Evolutionary conservation across 805 yeast genomes (phyloP).

Genomic region (Wickerhamiella occidentalis): DNA sequence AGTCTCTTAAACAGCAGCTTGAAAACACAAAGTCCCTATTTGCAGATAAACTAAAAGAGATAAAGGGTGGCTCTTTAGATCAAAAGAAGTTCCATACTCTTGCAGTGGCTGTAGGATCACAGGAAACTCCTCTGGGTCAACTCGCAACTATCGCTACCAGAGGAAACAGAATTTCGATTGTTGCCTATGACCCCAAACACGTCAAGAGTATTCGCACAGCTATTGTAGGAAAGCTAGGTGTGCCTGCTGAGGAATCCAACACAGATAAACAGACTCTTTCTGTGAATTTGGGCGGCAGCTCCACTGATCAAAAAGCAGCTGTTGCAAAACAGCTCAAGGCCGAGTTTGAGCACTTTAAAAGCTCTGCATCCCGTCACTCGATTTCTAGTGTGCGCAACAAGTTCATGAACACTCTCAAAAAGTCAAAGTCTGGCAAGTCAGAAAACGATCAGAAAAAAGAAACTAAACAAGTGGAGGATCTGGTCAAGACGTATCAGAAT

Average conservation of each 20-base stretch:
- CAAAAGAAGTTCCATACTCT: slow-evolving; percentile 54
- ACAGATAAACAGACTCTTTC: slow-evolving; percentile 60
- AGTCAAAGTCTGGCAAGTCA: slow-evolving; percentile 39
- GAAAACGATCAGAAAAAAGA: slow-evolving; percentile 32
- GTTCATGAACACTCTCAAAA: slow-evolving; percentile 44
- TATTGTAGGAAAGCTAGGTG: slow-evolving; percentile 52
- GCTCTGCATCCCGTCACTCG: slow-evolving; percentile 37
- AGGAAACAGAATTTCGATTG: slow-evolving; percentile 36
- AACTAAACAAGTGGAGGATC: slow-evolving; percentile 50
- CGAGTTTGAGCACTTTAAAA: slow-evolving; percentile 51
- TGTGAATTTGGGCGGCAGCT: slow-evolving; percentile 62
- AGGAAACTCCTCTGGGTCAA: slow-evolving; percentile 36
- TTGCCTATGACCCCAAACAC: slow-evolving; percentile 79
- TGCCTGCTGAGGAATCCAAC: slow-evolving; percentile 71
- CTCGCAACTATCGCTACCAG: slow-evolving; percentile 28
- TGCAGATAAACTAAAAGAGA: slow-evolving; percentile 44
- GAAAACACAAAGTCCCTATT: slow-evolving; percentile 40
- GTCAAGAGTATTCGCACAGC: slow-evolving; percentile 58
- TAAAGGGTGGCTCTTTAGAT: slow-evolving; percentile 58
- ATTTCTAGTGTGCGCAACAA: slow-evolving; percentile 47
- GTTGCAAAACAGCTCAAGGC: slow-evolving; percentile 49
- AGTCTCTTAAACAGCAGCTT: slow-evolving; percentile 35
- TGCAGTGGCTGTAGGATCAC: slow-evolving; percentile 37
- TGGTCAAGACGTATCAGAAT: slow-evolving; percentile 52
- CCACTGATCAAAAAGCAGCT: slow-evolving; percentile 50